Evolutionary conservation across 106 monocot species (phyloP), one percentile per base, ranked within the genome.

Genomic region (Dioscorea dumetorum): DNA sequence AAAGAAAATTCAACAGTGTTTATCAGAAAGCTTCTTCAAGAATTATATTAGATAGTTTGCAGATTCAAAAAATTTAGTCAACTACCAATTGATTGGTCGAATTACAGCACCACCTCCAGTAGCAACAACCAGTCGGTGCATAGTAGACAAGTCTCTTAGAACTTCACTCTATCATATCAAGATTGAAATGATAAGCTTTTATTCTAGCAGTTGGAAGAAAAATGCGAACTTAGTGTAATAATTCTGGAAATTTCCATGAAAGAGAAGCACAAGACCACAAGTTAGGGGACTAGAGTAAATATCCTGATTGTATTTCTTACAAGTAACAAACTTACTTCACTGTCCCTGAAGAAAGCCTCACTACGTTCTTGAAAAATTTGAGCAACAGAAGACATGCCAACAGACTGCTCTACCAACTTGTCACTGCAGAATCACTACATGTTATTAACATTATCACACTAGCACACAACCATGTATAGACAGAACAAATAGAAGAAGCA

Each of bases 61-160:
- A 21, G 1, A 49, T n/a, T 69, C 33, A 12, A 54, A 22, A 41
- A 2, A 16, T 53, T 21, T 22, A 21, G 18, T 71, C 28, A 12
- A 52, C 12, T 88, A 93, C 93, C 93, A 93, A 64, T 93, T 93
- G 63, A 81, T 67, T 18, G 89, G 86, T n/a, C 93, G 86, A 77
- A 89, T 86, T 28, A 93, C 93, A 50, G 82, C 93, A 71, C 93
- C 93, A 31, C 93, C 93, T 23, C 93, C 93, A 70, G 93, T 93
- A 53, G 86, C 93, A 77, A 93, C 84, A 76, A 93, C 93, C 73
- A 89, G 75, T 12, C 79, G 69, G 15, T 56, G 76, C 89, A 86
- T 89, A 13, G 75, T 67, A 33, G 93, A 89, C 61, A 93, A 78
- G 20, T 93, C 84, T 72, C 62, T 79, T 49, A 93, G 76, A 9